Conservation (phyloP, 805 yeast genomes). For the Saturnispora quitensis region DNA sequence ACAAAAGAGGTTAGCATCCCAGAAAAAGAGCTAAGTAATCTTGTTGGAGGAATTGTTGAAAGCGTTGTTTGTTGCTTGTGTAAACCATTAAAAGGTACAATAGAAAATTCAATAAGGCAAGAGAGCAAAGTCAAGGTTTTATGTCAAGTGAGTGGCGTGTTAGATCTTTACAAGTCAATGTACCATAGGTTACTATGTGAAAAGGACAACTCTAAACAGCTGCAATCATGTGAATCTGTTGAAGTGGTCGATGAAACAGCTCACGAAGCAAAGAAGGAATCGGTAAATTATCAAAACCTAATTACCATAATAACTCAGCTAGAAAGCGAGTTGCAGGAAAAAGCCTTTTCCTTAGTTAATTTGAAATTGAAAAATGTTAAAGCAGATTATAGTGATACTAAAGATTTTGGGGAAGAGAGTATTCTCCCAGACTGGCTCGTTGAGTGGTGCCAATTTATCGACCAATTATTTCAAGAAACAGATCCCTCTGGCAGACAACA, state of each 20-base stretch:
- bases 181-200: constrained; percentile 35
- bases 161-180: constrained; percentile 66
- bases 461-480: constrained; percentile 45
- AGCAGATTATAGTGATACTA: constrained; percentile 10
- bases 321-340: constrained; percentile 28
- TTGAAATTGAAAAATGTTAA: constrained; percentile 30
- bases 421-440: constrained; percentile 80
- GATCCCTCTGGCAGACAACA: constrained; percentile 17
- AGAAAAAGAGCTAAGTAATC: constrained; percentile 17
- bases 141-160: constrained; percentile 49
- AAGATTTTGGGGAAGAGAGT: constrained; percentile 39
- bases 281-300: constrained; percentile 6
- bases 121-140: constrained; percentile 51
- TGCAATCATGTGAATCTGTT: background rate
- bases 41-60: constrained; percentile 34
- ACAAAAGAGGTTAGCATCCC: constrained; percentile 4
- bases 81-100: constrained; percentile 50
- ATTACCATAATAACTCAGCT: constrained; percentile 24
- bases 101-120: constrained; percentile 60
- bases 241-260: background rate
- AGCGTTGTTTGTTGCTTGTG: constrained; percentile 45
- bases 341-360: constrained; percentile 33
- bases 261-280: constrained; percentile 5
- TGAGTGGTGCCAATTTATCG: constrained; percentile 52
- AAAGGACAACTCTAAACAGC: constrained; percentile 9